A percentile compares a stretch with the other conserved stretches of the same genome.
Conservation (phyloP, 2,329 filamentous ascomycete species). For the Pestalotiopsis sp. region DNA sequence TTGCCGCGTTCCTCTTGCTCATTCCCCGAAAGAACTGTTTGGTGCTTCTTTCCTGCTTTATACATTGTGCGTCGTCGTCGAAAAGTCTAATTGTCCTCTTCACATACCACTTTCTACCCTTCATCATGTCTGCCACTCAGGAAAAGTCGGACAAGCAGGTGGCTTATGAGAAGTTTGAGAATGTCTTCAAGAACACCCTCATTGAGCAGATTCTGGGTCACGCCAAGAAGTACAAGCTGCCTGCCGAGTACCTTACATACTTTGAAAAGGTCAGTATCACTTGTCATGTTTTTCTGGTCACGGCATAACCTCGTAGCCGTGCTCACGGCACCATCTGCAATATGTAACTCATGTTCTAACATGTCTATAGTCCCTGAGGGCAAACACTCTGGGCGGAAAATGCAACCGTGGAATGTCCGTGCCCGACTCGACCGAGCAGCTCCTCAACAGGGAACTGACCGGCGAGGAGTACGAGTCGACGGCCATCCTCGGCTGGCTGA, state of each 20-base stretch:
- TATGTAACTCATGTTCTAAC: slow-evolving; percentile 20
- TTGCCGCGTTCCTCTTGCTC: neutral
- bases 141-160: slow-evolving; percentile 67
- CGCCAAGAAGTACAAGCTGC: slow-evolving; percentile 81
- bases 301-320: slow-evolving; percentile 15
- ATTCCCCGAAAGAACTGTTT: neutral
- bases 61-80: neutral
- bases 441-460: slow-evolving; percentile 71
- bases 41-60: neutral
- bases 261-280: slow-evolving; percentile 69
- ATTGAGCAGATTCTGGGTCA: slow-evolving; percentile 80
- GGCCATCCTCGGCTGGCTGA: slow-evolving; percentile 92
- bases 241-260: slow-evolving; percentile 81
- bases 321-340: slow-evolving; percentile 16
- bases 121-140: neutral
- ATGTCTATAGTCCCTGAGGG: slow-evolving; percentile 68
- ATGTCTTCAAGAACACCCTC: slow-evolving; percentile 78
- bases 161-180: slow-evolving; percentile 85
- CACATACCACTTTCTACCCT: neutral
- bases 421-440: slow-evolving; percentile 82
- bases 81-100: neutral
- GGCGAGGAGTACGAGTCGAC: slow-evolving; percentile 87
- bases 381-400: slow-evolving; percentile 92
- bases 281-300: neutral
- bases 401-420: slow-evolving; percentile 99